Evolutionary conservation across 1,284 basidiomycete species (phyloP).

Genomic region (Moniliophthora roreri): DNA sequence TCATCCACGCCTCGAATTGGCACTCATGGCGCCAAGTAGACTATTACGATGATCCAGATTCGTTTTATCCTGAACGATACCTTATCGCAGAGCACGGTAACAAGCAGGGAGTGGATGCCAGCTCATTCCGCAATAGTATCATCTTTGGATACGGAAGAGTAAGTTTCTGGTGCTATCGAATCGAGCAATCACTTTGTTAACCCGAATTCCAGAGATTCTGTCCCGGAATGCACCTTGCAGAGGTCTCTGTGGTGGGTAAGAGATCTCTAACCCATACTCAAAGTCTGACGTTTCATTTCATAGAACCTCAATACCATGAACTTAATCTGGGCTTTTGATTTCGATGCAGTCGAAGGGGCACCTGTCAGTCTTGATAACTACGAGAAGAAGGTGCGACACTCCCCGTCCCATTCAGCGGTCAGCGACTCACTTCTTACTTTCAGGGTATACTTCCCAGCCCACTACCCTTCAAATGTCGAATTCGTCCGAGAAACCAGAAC

Average conservation of each 20-base stretch:
- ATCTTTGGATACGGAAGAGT: slow-evolving; percentile 20
- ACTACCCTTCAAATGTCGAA: slow-evolving; percentile 14
- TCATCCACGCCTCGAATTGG: not conserved
- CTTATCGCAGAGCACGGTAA: slow-evolving; percentile 16
- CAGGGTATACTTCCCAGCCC: slow-evolving; percentile 15
- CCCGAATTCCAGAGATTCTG: slow-evolving; percentile 23
- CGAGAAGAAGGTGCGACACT: not conserved
- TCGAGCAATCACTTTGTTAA: not conserved
- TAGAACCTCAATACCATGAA: no score
- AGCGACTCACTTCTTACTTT: not conserved
- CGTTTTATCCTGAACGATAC: slow-evolving; percentile 18
- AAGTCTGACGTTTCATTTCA: slow-evolving; percentile 7
- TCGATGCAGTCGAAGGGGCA: slow-evolving; percentile 12
- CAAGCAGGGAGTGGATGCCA: slow-evolving; percentile 13
- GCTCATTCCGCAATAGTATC: slow-evolving; percentile 11
- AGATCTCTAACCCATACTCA: not conserved
- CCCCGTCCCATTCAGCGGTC: not conserved
- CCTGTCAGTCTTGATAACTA: slow-evolving; percentile 5
- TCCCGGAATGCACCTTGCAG: slow-evolving; percentile 29
- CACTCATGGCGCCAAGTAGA: slow-evolving; percentile 4
- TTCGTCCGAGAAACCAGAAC: slow-evolving; percentile 11
- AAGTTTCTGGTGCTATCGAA: not conserved
- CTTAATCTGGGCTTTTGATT: slow-evolving; percentile 29
- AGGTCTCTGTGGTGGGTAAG: slow-evolving; percentile 18
- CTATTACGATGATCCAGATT: slow-evolving; percentile 19